phyloP scores from a whole-genome alignment of 371 early-diverging fungal species.

The Rhizopus arrhizus region DNA sequence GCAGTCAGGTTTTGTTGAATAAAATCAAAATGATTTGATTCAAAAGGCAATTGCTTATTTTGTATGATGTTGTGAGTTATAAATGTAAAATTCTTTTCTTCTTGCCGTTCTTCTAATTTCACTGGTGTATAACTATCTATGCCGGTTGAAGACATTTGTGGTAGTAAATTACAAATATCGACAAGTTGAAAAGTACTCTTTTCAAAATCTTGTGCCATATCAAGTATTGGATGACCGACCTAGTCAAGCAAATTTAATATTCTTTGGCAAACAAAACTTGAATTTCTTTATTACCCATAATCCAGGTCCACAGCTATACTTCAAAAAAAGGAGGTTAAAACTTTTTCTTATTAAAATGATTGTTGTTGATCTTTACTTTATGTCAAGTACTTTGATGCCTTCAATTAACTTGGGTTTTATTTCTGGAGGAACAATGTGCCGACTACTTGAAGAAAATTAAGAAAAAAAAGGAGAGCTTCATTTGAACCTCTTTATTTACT shows the following conservation, averaged over 20 bases:
- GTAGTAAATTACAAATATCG: slow-evolving; percentile 12
- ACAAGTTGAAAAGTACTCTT: slow-evolving; percentile 17
- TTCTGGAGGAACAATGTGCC: slow-evolving; percentile 19
- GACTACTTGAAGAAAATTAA: slow-evolving; percentile 7
- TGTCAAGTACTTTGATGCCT: slow-evolving; percentile 20
- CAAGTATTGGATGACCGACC: slow-evolving; percentile 24
- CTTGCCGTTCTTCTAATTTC: neutral
- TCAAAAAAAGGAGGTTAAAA: neutral
- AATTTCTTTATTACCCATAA: slow-evolving; percentile 20
- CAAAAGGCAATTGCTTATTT: slow-evolving; percentile 15
- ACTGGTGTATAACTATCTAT: neutral
- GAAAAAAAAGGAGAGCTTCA: neutral
- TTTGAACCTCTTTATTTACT: neutral
- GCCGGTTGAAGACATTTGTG: neutral
- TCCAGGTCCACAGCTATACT: slow-evolving; percentile 23
- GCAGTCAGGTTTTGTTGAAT: slow-evolving; percentile 17
- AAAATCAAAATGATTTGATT: slow-evolving; percentile 25
- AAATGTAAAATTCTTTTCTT: slow-evolving; percentile 17
- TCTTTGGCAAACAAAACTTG: neutral
- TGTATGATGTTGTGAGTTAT: slow-evolving; percentile 13
- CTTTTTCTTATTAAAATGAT: neutral
- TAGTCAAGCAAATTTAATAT: neutral
- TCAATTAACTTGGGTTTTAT: slow-evolving; percentile 8
- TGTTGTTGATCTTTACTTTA: slow-evolving; percentile 17
- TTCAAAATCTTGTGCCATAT: slow-evolving; percentile 26